Evolutionary conservation across 257 asterid genomes (phyloP), one percentile per base, ranked within the genome.

Genomic region (Fraxinus excelsior): DNA sequence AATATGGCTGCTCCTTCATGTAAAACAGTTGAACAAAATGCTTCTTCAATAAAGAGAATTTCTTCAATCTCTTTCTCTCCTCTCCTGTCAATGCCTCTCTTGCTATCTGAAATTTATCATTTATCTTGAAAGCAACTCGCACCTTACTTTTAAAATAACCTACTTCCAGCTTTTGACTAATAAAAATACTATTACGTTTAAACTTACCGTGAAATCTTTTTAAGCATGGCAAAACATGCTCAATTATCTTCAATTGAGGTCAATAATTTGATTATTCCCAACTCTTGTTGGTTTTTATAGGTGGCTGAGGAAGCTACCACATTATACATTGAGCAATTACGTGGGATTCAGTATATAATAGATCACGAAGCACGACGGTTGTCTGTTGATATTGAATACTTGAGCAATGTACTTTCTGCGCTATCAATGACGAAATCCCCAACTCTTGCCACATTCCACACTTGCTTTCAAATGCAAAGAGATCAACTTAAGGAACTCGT

Each of bases 301-400:
- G 98, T 96, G 68, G 98, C 96, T 23, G 99, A 96, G 85, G 99
- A 97, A 78, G 97, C 99, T 34, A 85, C 90, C 2, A 90, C 91
- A 29, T 97, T 96, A 58, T 96, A 91, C 78, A 81, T 88, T 65
- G 97, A 96, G 78, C 99, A 93, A 80, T 76, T 96, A 77, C 92
- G 95, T 0, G 99, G 97, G 74, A 91, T 96, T 71, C 99, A 96
- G 70, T 87, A 85, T 75, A 84, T 96, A 81, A 88, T 86, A n/a
- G n/a, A n/a, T n/a, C n/a, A n/a, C n/a, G n/a, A n/a, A n/a, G n/a
- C n/a, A n/a, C n/a, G n/a, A n/a, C n/a, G n/a, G n/a, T n/a, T n/a
- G n/a, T n/a, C 97, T 11, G 99, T 90, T 29, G 99, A 96, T 80
- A 91, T 93, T 11, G 99, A 96, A 77, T 91, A 96, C n/a, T n/a